Base-by-base conservation (phyloP, 371 early-diverging fungal genomes). In the Mortierella sp. region DNA sequence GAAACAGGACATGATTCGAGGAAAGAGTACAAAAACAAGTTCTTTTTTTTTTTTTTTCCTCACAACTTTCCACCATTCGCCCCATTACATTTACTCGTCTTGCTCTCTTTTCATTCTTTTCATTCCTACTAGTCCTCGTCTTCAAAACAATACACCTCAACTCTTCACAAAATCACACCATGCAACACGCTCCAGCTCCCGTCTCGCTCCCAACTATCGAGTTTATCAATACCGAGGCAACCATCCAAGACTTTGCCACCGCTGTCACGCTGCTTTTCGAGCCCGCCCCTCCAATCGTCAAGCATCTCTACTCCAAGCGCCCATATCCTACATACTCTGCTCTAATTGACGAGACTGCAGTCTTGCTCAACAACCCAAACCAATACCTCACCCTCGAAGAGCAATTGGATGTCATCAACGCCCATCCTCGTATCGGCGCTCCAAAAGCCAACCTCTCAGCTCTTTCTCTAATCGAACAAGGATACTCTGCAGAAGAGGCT, bases 361-460 rank as follows among this genome's bases (percentile, higher is more conserved):
- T 55, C 37, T 62, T 85, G 40, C 68, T 93, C 32, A 84, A 87
- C 52, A 69, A 67, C 59, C 74, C 83, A 0, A 68, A 70, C 52
- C 62, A 74, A 43, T 86, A 88, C 45, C 83, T 95, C 40, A 86
- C 80, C 22, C 72, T 87, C 3, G 77, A 87, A 55, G 94, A 94
- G 69, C 90, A 89, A 76, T 73, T 94, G 26, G 91, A 91, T 37
- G 87, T 94, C 24, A 90, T 94, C 80, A 94, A 94, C 73, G 94
- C 95, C 5, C 97, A 97, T 83, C 96, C 97, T 40, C 91, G 96
- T n/a, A 94, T 97, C 69, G 97, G 97, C 62, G 95, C 91, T 52
- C 84, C 85, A 75, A 90, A 88, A 66, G 83, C 83, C 28, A 90
- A 88, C 28, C 88, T 96, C 40, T 94, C 94, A 1, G 93, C 91